Evolutionary conservation across 306 rosid species (phyloP).

Genomic region (Betula pendula): DNA sequence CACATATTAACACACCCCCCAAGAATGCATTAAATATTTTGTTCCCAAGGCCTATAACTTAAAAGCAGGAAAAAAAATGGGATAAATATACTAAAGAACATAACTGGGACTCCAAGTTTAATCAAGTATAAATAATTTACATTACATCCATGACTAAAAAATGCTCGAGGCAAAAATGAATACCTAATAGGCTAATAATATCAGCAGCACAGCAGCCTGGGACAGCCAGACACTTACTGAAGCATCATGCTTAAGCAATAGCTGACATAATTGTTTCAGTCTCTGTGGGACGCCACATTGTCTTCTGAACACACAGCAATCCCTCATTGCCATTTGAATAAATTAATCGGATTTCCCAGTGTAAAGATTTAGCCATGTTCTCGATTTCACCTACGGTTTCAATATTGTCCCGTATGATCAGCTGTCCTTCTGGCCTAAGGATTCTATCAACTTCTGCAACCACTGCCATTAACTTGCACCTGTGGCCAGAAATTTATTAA

Average conservation of each 20-base stretch:
- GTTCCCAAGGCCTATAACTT: not conserved
- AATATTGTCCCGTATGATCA: slow-evolving; percentile 59
- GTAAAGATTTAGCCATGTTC: slow-evolving; percentile 56
- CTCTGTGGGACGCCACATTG: slow-evolving; percentile 77
- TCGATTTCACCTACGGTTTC: slow-evolving; percentile 64
- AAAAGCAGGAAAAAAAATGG: not conserved
- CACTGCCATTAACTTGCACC: slow-evolving; percentile 68
- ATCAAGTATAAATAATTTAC: slow-evolving; percentile 4
- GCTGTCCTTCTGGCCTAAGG: slow-evolving; percentile 76
- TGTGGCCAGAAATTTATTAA: slow-evolving; percentile 30
- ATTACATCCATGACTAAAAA: not conserved
- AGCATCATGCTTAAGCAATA: slow-evolving; percentile 36
- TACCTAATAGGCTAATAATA: not conserved
- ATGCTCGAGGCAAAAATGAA: not conserved
- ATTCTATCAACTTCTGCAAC: slow-evolving; percentile 84
- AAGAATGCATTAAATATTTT: not conserved
- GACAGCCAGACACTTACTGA: not conserved
- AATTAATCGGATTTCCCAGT: slow-evolving; percentile 57
- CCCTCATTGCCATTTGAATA: slow-evolving; percentile 53
- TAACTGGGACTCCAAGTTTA: not conserved
- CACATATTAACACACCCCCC: not conserved
- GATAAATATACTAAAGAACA: not conserved
- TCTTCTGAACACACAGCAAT: slow-evolving; percentile 62
- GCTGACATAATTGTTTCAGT: slow-evolving; percentile 52
- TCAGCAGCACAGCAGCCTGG: slow-evolving; percentile 5